phyloP scores from a whole-genome alignment of 106 monocot genomes.

The Dactylorhiza incarnata region DNA sequence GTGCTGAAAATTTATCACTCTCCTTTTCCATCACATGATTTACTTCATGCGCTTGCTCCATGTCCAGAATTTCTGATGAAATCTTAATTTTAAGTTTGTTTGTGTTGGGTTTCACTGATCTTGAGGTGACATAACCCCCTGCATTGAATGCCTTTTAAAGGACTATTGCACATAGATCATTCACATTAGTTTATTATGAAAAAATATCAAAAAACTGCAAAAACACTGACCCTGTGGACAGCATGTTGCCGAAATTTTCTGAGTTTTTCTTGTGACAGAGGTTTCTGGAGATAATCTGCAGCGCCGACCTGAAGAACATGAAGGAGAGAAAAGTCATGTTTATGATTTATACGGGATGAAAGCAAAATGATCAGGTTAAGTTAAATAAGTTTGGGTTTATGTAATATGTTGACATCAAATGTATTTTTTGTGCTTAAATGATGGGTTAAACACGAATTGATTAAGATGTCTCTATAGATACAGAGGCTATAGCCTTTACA shows the following conservation, averaged over 20 bases:
- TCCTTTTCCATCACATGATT: background rate
- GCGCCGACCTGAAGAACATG: constrained; percentile 61
- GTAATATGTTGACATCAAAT: too few relatives aligned
- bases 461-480: too few relatives aligned
- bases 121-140: constrained; percentile 29
- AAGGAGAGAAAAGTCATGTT: too few relatives aligned
- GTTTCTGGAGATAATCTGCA: constrained; percentile 78
- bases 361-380: constrained; percentile 5
- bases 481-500: too few relatives aligned
- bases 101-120: constrained; percentile 49
- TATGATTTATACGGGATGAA: background rate
- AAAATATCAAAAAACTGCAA: background rate
- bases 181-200: constrained; percentile 12
- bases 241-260: constrained; percentile 89
- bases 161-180: background rate
- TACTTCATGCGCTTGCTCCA: background rate
- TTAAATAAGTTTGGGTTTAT: too few relatives aligned
- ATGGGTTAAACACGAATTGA: too few relatives aligned
- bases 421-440: too few relatives aligned
- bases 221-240: constrained; percentile 59
- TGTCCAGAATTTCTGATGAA: background rate
- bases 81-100: constrained; percentile 13
- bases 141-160: constrained; percentile 71
- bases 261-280: constrained; percentile 77
- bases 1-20: constrained; percentile 32